Evolutionary conservation across 495 filamentous ascomycete genomes (phyloP), one percentile per base, ranked within the genome.

Genomic region (Evernia prunastri): DNA sequence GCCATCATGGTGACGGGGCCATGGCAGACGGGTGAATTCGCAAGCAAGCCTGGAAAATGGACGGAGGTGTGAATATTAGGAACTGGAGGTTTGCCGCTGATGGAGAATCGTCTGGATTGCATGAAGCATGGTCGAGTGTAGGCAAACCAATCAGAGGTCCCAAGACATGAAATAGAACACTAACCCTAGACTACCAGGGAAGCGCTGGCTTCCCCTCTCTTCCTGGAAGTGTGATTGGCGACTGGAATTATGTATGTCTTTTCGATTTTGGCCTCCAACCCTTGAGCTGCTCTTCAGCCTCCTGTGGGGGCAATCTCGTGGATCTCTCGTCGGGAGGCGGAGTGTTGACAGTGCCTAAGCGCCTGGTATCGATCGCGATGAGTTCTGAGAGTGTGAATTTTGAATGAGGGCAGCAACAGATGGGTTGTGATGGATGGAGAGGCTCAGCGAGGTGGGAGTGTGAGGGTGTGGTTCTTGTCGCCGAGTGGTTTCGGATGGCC

Each of bases 101-200:
- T 25, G 57, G 80, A 17, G 79, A 81, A 49, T 56, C 40, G 0
- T 61, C 63, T 11, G 81, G 79, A 74, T 58, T 63, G 51, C 23
- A 74, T 60, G 79, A 77, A 40, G 79, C 82, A 56, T 75, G 66
- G 69, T 0, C 69, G 69, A 60, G 64, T 82, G 20, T 66, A 63
- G 4, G 68, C 78, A 59, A 58, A 45, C 61, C 39, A 63, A 63
- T 63, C 53, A 58, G 35, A 58, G 35, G 29, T n/a, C 5, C 40
- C 15, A 29, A 59, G 40, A 18, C 36, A 39, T 40, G 56, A 37
- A 37, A 61, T 40, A 53, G 35, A 51, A 27, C 47, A 58, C 63
- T 61, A 60, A 66, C 58, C 58, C 49, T 58, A 61, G 58, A 37
- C 49, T 66, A n/a, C 31, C 11, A 56, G 45, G 58, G 66, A 68